Evolutionary conservation across 148 eudicot species (phyloP), one percentile per base, ranked within the genome.

Genomic region (Rhododendron ovatum): DNA sequence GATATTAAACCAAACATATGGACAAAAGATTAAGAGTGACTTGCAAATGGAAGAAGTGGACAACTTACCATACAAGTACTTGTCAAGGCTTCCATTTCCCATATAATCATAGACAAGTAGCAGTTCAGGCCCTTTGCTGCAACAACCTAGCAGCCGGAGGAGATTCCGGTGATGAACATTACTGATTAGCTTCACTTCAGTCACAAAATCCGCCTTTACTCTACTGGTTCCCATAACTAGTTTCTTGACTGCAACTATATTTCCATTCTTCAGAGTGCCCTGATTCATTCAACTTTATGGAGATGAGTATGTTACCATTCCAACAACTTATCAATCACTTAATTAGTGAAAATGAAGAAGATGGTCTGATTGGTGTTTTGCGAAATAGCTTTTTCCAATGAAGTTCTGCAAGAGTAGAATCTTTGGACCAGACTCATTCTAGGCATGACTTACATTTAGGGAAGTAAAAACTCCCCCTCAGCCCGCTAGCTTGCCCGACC

Each of bases 151-250:
- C 2, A 91, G 86, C 39, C 91, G 89, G 73, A 88, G 88, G 84
- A 91, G 87, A 83, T 91, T 91, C 41, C 93, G 84, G 15, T 91
- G 93, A 83, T 90, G 91, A 53, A 90, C 93, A 83, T 90, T 91
- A 45, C 93, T 90, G 43, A 91, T 87, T 10, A 90, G 91, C 88
- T 84, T 91, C 30, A 91, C 90, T 89, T 92, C 93, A 37, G 81
- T 92, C 48, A 89, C 92, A 55, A 92, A 92, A 26, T 89, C 89
- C 7, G 87, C 86, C 88, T 92, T 85, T 41, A 85, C 89, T 84
- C 89, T 87, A 45, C 86, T 83, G 39, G 88, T 76, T 6, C 77
- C 83, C 55, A 90, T 11, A 4, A 63, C 76, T 15, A 90, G 85
- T 50, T 61, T 92, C 87, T 92, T 92, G 74, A 92, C 91, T 30